Conservation (phyloP, 768 basidiomycete genomes). For the Amanita jacksonii region DNA sequence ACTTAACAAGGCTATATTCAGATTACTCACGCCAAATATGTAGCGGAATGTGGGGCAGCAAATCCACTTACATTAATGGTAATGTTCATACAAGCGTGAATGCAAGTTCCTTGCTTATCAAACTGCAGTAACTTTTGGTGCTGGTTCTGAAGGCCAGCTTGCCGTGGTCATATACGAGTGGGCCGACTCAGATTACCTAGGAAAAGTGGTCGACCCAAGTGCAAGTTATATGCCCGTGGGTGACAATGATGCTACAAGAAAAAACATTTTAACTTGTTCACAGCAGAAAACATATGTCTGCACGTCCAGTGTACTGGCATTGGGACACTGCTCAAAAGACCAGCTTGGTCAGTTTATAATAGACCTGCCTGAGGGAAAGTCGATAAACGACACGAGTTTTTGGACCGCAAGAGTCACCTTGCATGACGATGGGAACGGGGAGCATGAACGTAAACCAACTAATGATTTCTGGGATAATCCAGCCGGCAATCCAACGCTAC, state of each 20-base stretch:
- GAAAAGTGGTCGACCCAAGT: constrained; percentile 47
- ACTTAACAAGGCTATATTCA: constrained; percentile 10
- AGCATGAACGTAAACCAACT: constrained; percentile 15
- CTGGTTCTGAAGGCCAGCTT: constrained; percentile 71
- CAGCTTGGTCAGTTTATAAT: constrained; percentile 90
- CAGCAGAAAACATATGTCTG: constrained; percentile 91
- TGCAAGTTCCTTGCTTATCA: constrained; percentile 6
- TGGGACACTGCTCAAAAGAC: constrained; percentile 56
- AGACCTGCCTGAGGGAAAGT: constrained; percentile 51
- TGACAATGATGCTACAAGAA: constrained; percentile 10
- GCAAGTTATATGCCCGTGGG: constrained; percentile 60
- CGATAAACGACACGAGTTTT: constrained; percentile 69
- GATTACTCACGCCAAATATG: constrained; percentile 88
- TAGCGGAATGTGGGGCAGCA: constrained; percentile 88
- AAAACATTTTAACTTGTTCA: constrained; percentile 8
- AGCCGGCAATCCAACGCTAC: constrained; percentile 47
- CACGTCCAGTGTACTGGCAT: constrained; percentile 68
- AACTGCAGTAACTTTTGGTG: constrained; percentile 64
- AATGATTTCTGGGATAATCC: constrained; percentile 51
- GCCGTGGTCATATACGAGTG: constrained; percentile 97
- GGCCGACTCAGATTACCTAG: constrained; percentile 79
- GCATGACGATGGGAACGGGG: constrained; percentile 23
- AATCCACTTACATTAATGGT: constrained; percentile 80
- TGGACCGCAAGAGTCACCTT: constrained; percentile 79
- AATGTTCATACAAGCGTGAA: constrained; percentile 13